Evolutionary conservation across 495 filamentous ascomycete genomes (phyloP), one percentile per base, ranked within the genome.

Genomic region (Neurospora sp.): DNA sequence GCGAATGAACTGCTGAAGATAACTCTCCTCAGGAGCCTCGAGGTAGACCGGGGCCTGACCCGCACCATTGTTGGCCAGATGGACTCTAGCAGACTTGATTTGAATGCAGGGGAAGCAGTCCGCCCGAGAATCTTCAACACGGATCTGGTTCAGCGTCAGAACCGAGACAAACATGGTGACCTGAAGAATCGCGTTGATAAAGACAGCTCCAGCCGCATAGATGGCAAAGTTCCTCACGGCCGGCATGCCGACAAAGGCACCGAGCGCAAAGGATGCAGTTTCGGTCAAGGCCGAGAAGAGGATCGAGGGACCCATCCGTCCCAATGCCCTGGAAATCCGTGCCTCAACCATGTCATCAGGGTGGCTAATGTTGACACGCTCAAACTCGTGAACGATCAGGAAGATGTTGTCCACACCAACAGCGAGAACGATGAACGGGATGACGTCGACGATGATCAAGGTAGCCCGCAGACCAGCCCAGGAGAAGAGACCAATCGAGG

Each of bases 371-470:
- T 98, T 98, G 72, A 97, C 90, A 38, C 96, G 87, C 81, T 99
- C 96, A 75, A 99, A 98, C 78, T 99, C 96, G 82, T 99, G 94
- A 8, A 98, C 96, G 69, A 99, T 97, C 69, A 99, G 82, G 82
- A 99, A 99, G 78, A 99, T 98, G 79, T 99, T 99, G 86, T 99
- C 96, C 10, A 99, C 96, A 35, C 96, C 96, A 20, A 99, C 92
- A 68, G 96, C 96, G 12, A 99, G 83, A 14, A 99, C 94, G 74
- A 99, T 89, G 81, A 99, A 99, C 0, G 96, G 96, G 72, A 99
- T 99, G 74, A 99, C 96, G 78, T 99, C 96, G 8, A 97, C 95
- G 75, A 99, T 98, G 77, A 99, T 98, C 73, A 99, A 83, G 4
- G 96, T 99, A 40, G 93, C 96, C 81, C 95, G 97, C 76, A 98